A percentile compares a stretch with the other conserved stretches of the same genome.
Conservation (phyloP, 176 grass and related monocot genomes). For the Rhynchospora pubera region DNA sequence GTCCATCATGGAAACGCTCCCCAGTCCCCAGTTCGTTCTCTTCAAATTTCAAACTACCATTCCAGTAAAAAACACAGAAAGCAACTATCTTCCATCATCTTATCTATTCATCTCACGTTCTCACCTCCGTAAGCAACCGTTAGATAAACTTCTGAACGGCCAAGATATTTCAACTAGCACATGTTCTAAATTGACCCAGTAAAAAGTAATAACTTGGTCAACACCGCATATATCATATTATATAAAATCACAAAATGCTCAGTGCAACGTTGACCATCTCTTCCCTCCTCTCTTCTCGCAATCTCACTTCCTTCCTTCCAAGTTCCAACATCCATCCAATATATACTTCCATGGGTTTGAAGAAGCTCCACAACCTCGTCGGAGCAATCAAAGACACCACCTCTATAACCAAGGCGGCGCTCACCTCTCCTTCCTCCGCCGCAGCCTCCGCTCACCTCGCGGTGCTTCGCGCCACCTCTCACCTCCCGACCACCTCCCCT, state of each 20-base stretch:
- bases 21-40: too few relatives aligned
- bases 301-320: not conserved
- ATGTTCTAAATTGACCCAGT: not conserved
- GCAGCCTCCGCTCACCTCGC: constrained; percentile 36
- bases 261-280: not conserved
- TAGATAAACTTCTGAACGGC: not conserved
- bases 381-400: constrained; percentile 44
- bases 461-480: constrained; percentile 59
- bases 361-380: constrained; percentile 49
- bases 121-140: too few relatives aligned
- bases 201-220: not conserved
- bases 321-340: not conserved
- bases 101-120: too few relatives aligned
- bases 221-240: too few relatives aligned
- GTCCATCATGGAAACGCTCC: too few relatives aligned
- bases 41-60: too few relatives aligned
- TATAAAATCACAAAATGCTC: not conserved
- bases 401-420: constrained; percentile 26
- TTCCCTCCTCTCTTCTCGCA: too few relatives aligned
- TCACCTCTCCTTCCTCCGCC: constrained; percentile 12
- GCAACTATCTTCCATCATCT: too few relatives aligned
- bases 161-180: not conserved
- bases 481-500: constrained; percentile 47
- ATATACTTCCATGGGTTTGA: constrained; percentile 41
- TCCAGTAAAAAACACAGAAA: too few relatives aligned